Base-by-base conservation (phyloP, 805 yeast genomes). In the Nakazawaea populi region DNA sequence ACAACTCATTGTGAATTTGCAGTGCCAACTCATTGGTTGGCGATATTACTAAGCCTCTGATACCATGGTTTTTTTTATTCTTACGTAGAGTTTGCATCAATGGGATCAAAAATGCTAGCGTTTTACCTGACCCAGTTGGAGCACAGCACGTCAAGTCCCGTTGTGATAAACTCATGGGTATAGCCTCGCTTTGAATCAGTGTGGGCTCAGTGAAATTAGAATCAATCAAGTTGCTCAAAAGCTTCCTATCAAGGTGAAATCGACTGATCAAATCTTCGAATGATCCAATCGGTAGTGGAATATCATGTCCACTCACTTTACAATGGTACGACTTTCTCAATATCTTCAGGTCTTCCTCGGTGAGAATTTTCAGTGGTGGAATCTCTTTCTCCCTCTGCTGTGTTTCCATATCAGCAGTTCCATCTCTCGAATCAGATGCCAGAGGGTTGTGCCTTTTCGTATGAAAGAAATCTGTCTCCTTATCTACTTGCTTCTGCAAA, bases 101-200 rank as follows among this genome's bases (percentile, higher is more conserved):
- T 4, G 99, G 99, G 14, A 90, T 79, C 51, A 88, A 70, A 63
- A 87, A 94, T 32, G 97, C 96, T 46, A 94, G 72, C 0, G 99
- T 94, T 65, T 94, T 94, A 74, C 99, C 99, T 4, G 97, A 89
- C 59, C 99, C 99, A 1, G 99, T 94, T 44, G 98, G 98, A 0
- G 98, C 97, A 74, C 97, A 89, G 1, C 96, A 96, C 42, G 94
- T 73, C 35, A 94, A 64, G 63, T 92, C 97, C 53, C 96, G 78
- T 31, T 73, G 76, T 48, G 79, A 74, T 48, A 89, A 68, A 11
- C 88, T 68, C 8, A 82, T 72, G 2, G 99, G 97, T 41, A 94
- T 83, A 1, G 90, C 82, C 66, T 94, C 97, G 54, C 89, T 79
- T 69, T 94, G 99, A 59, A 94, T 88, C 3, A 97, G 84, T 0